A percentile compares a stretch with the other conserved stretches of the same genome.
These are phyloP conservation scores for Schoenoplectus tabernaemontani DNA, from an alignment of 202 grass and related monocot genomes.

Conservation along the genomic window DNA sequence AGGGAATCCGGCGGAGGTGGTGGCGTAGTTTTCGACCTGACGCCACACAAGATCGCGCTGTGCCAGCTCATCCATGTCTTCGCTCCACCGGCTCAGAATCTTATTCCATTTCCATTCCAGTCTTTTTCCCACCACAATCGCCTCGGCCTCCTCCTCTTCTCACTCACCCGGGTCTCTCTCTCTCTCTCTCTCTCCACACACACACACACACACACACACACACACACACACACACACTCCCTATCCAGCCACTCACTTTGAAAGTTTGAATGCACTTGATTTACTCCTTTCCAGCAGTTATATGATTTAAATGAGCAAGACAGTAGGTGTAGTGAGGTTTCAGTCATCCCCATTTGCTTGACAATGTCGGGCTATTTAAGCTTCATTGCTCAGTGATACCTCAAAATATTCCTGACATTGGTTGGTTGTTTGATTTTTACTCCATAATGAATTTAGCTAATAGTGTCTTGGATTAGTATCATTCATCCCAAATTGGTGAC, in stretches of 20 bases:
- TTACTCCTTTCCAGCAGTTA: neutral
- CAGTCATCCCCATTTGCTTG: neutral
- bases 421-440: neutral
- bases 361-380: neutral
- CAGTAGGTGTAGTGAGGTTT: neutral
- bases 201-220: neutral
- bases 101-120: slow-evolving; percentile 52
- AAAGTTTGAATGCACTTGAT: neutral
- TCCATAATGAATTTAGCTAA: neutral
- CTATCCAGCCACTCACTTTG: neutral
- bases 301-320: neutral
- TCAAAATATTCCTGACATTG: neutral
- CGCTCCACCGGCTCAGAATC: slow-evolving; percentile 42
- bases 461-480: neutral
- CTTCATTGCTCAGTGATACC: neutral
- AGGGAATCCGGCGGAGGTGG: slow-evolving; percentile 28
- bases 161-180: slow-evolving; percentile 48
- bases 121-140: slow-evolving; percentile 66
- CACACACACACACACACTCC: neutral
- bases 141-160: slow-evolving; percentile 85
- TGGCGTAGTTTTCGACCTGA: slow-evolving; percentile 42
- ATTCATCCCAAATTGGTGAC: neutral
- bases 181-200: neutral
- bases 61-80: slow-evolving; percentile 87
- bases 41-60: slow-evolving; percentile 78